Conservation (phyloP, 768 basidiomycete genomes). For the Lentinus tigrinus region DNA sequence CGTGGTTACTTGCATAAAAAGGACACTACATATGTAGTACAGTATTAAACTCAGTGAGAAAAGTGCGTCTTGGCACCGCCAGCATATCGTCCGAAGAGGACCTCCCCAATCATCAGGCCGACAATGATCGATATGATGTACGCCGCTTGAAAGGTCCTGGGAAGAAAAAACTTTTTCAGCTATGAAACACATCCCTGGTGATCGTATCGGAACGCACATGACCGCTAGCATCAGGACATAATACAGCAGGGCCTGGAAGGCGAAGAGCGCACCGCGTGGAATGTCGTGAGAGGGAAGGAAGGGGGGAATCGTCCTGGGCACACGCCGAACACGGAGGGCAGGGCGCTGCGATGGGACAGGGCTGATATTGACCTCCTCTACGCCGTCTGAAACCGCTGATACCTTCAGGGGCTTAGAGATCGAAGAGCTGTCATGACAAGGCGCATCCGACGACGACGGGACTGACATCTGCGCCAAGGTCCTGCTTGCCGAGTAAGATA, state of each 20-base stretch:
- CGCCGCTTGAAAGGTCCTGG: slow-evolving; percentile 81
- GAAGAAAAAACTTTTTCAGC: slow-evolving; percentile 18
- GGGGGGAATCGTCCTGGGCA: slow-evolving; percentile 48
- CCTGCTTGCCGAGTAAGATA: not conserved
- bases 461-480: not conserved
- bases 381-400: not conserved
- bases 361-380: slow-evolving; percentile 16
- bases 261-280: slow-evolving; percentile 64
- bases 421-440: too few relatives aligned
- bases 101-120: slow-evolving; percentile 75
- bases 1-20: too few relatives aligned
- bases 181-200: slow-evolving; percentile 5
- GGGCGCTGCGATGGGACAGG: not conserved
- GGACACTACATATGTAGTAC: not conserved
- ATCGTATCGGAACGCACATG: slow-evolving; percentile 52
- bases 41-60: slow-evolving; percentile 3
- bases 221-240: slow-evolving; percentile 80
- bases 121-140: slow-evolving; percentile 72
- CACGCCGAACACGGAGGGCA: slow-evolving; percentile 10
- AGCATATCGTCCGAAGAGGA: slow-evolving; percentile 60
- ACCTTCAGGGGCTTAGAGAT: too few relatives aligned
- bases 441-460: too few relatives aligned
- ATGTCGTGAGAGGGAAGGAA: slow-evolving; percentile 71
- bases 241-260: slow-evolving; percentile 57
- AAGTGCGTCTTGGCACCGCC: slow-evolving; percentile 9